Base-by-base conservation (phyloP, 768 basidiomycete genomes). In the Sarcodon sp. region DNA sequence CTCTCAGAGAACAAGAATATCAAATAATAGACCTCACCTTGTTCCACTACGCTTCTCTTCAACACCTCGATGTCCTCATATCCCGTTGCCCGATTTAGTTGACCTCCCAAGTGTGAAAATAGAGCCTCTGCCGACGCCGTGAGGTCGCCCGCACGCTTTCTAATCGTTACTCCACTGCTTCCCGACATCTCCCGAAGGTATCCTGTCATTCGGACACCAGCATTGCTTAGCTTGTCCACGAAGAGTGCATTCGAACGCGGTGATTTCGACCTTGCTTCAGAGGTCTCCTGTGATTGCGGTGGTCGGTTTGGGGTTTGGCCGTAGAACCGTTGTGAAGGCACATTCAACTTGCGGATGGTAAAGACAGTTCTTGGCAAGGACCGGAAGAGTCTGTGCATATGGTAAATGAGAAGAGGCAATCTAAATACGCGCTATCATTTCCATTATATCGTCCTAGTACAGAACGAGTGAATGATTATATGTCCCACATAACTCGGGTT, bases 51-150 rank as follows among this genome's bases (percentile, higher is more conserved):
- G 39, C 71, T 72, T 52, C 67, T 66, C 64, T 93, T 91, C 51
- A 94, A 64, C 12, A 71, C 73, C 54, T 96, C 90, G 36, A 96
- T 93, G 57, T 82, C 80, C 53, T 85, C 84, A 56, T 99, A 99
- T 0, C 96, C 96, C 7, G 93, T 92, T 16, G 87, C 78, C 51
- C 76, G 79, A 59, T 93, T 97, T 49, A 98, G 66, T 57, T 86
- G 76, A 21, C 72, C 66, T 9, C 90, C 92, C 2, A 94, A 71
- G 55, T 80, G 72, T 38, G 81, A 80, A 55, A 94, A 77, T 4
- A 73, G 77, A 6, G 68, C 64, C 52, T 75, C 73, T 2, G 86
- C 73, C 5, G 60, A 62, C 7, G 66, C 64, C 0, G 84, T 80
- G 53, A 85, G 73, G 38, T 64, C 67, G 59, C 84, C 79, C 38